Conservation (phyloP, 768 basidiomycete species). For the Kondoa subrosea region DNA sequence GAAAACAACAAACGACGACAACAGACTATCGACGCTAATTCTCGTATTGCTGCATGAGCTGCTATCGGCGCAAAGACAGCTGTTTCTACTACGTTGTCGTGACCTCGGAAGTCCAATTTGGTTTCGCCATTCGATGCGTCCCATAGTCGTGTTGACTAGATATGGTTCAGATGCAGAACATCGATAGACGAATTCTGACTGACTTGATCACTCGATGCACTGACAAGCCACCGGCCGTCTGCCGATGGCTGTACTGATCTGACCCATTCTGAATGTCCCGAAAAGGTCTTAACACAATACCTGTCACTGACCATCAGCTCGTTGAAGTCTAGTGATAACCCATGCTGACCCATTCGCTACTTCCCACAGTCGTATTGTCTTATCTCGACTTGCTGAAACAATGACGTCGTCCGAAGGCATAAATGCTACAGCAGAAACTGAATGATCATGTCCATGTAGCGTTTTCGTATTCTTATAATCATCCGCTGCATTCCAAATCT, state of each 20-base stretch:
- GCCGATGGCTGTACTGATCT: conserved; percentile 40
- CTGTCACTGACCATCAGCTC: conserved; percentile 33
- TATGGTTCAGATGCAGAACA: background rate
- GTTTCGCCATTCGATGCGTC: conserved; percentile 55
- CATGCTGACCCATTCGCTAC: conserved; percentile 59
- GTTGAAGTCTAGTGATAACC: background rate
- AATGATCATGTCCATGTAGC: conserved; percentile 76
- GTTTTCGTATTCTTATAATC: conserved; percentile 82
- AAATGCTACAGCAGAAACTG: conserved; percentile 70
- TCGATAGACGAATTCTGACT: conserved; percentile 20
- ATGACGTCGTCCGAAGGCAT: conserved; percentile 67
- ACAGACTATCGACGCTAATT: conserved; percentile 55
- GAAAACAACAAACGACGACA: background rate
- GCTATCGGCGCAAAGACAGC: conserved; percentile 61
- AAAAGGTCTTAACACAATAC: conserved; percentile 57
- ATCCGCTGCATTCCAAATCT: conserved; percentile 77
- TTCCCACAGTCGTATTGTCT: conserved; percentile 71
- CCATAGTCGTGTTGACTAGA: conserved; percentile 60
- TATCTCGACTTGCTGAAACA: conserved; percentile 72
- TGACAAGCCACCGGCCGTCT: conserved; percentile 58
- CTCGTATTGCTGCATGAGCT: conserved; percentile 59
- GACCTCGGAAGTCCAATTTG: conserved; percentile 68
- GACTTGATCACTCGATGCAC: conserved; percentile 77
- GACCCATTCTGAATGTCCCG: conserved; percentile 72
- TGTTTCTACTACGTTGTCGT: conserved; percentile 70